Percentiles rank a stretch among this genome's conserved stretches.
These are phyloP conservation scores for Ogataea thermomethanolica DNA, from an alignment of 805 yeast genomes.

Conservation along the genomic window DNA sequence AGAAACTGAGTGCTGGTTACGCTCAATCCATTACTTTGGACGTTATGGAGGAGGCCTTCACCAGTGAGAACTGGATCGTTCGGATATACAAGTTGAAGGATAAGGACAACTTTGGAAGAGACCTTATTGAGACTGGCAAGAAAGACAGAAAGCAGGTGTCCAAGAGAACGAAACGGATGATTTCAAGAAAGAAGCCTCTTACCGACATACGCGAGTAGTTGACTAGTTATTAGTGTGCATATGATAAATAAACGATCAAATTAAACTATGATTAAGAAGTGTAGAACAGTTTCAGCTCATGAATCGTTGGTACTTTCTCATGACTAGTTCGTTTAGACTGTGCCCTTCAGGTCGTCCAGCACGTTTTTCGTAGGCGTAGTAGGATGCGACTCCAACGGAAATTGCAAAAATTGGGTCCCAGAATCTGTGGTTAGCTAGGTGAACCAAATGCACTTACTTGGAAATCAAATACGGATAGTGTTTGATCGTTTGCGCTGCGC, in stretches of 20 bases:
- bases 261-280: background rate
- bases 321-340: slow-evolving; percentile 49
- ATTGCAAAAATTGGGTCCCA: slow-evolving; percentile 67
- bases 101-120: slow-evolving; percentile 82
- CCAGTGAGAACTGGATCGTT: slow-evolving; percentile 95
- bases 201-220: slow-evolving; percentile 29
- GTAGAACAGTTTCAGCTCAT: background rate
- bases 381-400: slow-evolving; percentile 58
- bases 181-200: slow-evolving; percentile 28
- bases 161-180: slow-evolving; percentile 28
- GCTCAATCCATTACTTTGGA: slow-evolving; percentile 53
- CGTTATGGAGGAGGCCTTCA: slow-evolving; percentile 89
- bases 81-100: slow-evolving; percentile 91
- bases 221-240: slow-evolving; percentile 1
- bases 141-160: slow-evolving; percentile 39
- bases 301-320: slow-evolving; percentile 29
- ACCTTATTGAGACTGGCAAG: slow-evolving; percentile 52
- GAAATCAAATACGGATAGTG: slow-evolving; percentile 15
- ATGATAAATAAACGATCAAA: slow-evolving; percentile 8
- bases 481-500: slow-evolving; percentile 9
- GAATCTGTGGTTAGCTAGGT: slow-evolving; percentile 31
- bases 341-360: slow-evolving; percentile 59
- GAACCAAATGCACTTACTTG: slow-evolving; percentile 5
- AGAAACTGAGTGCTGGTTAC: slow-evolving; percentile 38
- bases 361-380: slow-evolving; percentile 59